phyloP scores from a whole-genome alignment of 78 protist genomes.

The Speleostelium caveatum region DNA sequence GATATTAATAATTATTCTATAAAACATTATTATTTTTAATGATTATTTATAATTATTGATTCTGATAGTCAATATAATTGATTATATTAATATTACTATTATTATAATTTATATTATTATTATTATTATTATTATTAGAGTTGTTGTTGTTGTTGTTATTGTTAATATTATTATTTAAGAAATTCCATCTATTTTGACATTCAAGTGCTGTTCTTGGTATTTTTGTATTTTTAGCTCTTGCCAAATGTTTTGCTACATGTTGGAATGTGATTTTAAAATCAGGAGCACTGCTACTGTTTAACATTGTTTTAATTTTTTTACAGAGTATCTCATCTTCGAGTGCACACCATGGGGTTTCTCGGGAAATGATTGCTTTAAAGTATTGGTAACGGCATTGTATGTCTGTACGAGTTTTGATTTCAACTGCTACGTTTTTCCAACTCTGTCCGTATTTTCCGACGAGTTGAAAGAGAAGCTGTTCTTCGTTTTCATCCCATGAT shows the following conservation, averaged over 20 bases:
- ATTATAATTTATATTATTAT: background rate
- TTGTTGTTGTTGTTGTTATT: background rate
- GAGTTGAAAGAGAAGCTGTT: background rate
- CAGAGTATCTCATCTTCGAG: slow-evolving; percentile 25
- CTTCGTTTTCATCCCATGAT: slow-evolving; percentile 40
- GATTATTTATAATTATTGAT: background rate
- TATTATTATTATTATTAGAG: too few species aligned
- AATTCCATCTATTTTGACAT: slow-evolving; percentile 36
- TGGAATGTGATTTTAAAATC: slow-evolving; percentile 21
- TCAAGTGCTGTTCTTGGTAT: slow-evolving; percentile 63
- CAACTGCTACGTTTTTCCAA: slow-evolving; percentile 51
- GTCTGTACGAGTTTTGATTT: slow-evolving; percentile 58
- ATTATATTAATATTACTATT: background rate
- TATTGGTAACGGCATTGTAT: slow-evolving; percentile 59
- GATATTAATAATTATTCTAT: too few species aligned
- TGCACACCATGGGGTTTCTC: slow-evolving; percentile 33
- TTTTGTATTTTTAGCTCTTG: slow-evolving; percentile 62
- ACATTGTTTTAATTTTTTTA: slow-evolving; percentile 25
- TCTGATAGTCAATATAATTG: background rate
- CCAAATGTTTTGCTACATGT: slow-evolving; percentile 55
- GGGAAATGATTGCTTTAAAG: slow-evolving; percentile 39
- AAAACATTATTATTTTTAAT: background rate
- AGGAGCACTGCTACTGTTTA: background rate
- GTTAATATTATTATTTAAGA: background rate
- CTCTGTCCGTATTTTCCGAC: slow-evolving; percentile 42